Conservation (phyloP, 2,329 filamentous ascomycete genomes). For the Eutypa lata region DNA sequence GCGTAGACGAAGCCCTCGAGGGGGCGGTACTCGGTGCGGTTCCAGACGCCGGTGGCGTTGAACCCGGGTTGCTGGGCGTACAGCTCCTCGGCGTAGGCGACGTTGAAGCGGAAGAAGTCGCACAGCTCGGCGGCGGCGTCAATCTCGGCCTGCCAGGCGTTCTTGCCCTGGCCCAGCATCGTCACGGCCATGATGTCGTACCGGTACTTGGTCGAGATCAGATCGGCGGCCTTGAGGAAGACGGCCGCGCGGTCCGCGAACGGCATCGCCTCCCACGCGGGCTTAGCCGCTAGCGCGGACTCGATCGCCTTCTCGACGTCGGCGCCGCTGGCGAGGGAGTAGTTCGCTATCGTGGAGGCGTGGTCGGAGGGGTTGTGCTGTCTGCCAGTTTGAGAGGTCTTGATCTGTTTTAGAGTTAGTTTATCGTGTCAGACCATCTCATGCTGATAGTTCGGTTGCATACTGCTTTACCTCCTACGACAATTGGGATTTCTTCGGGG, state of each 20-base stretch:
- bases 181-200: constrained; percentile 96
- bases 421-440: no score
- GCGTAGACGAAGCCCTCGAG: constrained; percentile 96
- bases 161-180: constrained; percentile 96
- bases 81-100: constrained; percentile 87
- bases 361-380: constrained; percentile 86
- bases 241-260: constrained; percentile 89
- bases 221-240: constrained; percentile 93
- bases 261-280: constrained; percentile 79
- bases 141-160: constrained; percentile 99
- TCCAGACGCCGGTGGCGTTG: constrained; percentile 84
- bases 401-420: constrained; percentile 50
- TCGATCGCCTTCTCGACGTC: constrained; percentile 81
- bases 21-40: constrained; percentile 83
- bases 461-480: constrained; percentile 80
- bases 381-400: constrained; percentile 59
- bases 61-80: constrained; percentile 85
- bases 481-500: constrained; percentile 75
- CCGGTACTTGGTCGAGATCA: constrained; percentile 87
- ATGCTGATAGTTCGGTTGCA: no score
- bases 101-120: constrained; percentile 93
- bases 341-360: constrained; percentile 71
- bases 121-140: constrained; percentile 88
- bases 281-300: constrained; percentile 80
- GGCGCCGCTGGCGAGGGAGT: constrained; percentile 73